phyloP scores from a whole-genome alignment of 1,284 basidiomycete species.

The Phellopilus nigrolimitatus region DNA sequence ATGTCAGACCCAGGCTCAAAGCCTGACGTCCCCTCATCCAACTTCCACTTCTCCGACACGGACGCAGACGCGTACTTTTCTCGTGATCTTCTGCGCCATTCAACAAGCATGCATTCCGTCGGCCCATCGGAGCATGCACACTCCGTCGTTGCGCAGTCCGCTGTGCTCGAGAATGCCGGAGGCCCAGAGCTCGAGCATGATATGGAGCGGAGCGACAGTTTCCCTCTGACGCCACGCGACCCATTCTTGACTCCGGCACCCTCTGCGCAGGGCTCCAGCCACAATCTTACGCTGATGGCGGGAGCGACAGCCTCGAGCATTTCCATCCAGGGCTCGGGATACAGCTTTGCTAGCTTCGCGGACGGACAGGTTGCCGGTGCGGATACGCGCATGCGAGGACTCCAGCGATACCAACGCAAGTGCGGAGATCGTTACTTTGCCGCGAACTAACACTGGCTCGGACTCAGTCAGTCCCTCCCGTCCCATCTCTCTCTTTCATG shows the following conservation, averaged over 20 bases:
- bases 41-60: not conserved
- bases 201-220: conserved; percentile 11
- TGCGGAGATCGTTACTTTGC: not conserved
- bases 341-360: conserved; percentile 13
- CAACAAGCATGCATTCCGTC: conserved; percentile 1
- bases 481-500: conserved; percentile 14
- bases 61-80: conserved; percentile 9
- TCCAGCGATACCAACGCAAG: not conserved
- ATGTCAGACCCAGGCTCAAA: conserved; percentile 6
- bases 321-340: conserved; percentile 16
- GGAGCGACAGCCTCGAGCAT: conserved; percentile 13
- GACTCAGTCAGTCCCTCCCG: conserved; percentile 2
- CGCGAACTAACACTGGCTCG: not conserved
- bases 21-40: not conserved
- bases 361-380: conserved; percentile 9
- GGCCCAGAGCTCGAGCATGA: not conserved
- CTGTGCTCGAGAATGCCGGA: conserved; percentile 6
- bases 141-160: conserved; percentile 2
- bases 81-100: conserved; percentile 5
- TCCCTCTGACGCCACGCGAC: conserved; percentile 17
- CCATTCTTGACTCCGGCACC: conserved; percentile 18
- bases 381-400: not conserved
- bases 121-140: conserved; percentile 1
- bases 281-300: conserved; percentile 24
- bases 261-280: conserved; percentile 24